Evolutionary conservation across 2,329 filamentous ascomycete species (phyloP).

Genomic region (Pestalotiopsis sp.): DNA sequence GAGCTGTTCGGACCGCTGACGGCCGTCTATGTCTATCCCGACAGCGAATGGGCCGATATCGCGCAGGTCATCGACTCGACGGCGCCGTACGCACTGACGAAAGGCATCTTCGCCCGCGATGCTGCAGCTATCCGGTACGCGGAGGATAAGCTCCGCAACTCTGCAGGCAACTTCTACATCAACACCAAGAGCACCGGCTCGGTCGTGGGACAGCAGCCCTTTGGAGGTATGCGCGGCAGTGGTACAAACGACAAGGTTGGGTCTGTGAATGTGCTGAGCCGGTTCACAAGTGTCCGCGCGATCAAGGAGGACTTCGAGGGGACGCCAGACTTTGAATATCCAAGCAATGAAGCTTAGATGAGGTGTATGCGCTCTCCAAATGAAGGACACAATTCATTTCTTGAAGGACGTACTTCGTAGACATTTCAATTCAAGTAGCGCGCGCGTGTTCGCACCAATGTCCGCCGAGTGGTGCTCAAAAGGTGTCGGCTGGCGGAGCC

Average conservation of each 20-base stretch:
- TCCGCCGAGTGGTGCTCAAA: neutral
- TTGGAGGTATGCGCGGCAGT: neutral
- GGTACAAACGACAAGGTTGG: slow-evolving; percentile 7
- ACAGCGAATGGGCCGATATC: slow-evolving; percentile 38
- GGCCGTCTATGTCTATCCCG: slow-evolving; percentile 48
- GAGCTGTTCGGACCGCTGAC: slow-evolving; percentile 54
- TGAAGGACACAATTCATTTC: neutral
- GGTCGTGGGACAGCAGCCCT: slow-evolving; percentile 5
- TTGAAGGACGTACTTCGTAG: no score
- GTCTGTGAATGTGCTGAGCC: neutral
- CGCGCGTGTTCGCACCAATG: neutral
- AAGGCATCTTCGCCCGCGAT: slow-evolving; percentile 51
- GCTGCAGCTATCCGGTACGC: slow-evolving; percentile 49
- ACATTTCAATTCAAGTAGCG: neutral
- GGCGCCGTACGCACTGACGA: slow-evolving; percentile 47
- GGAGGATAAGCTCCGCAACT: slow-evolving; percentile 51
- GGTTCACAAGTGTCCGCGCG: neutral
- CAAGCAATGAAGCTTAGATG: neutral
- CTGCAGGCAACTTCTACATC: slow-evolving; percentile 60
- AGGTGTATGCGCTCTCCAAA: neutral
- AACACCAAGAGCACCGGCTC: slow-evolving; percentile 49
- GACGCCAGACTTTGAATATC: neutral
- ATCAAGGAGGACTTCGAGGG: slow-evolving; percentile 8
- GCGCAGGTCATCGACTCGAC: slow-evolving; percentile 41
- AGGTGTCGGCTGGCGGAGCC: neutral